Conservation (phyloP, 345 rosid species). For the Eucalyptus leucophloia region DNA sequence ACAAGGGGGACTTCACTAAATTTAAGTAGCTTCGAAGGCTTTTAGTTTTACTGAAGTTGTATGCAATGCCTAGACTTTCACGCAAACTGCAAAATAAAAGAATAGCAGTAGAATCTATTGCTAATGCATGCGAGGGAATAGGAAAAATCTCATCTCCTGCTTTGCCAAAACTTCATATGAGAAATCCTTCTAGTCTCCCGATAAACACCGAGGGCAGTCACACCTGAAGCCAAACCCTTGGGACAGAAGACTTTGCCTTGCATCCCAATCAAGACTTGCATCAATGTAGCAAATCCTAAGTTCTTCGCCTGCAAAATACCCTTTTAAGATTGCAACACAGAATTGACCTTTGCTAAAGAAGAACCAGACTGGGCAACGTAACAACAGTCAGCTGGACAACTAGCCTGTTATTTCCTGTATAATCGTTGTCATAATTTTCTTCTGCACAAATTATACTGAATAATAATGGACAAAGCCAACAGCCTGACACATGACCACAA, state of each 20-base stretch:
- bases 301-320: conserved; percentile 60
- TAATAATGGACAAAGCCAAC: background rate
- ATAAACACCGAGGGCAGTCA: conserved; percentile 51
- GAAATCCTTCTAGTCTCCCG: conserved; percentile 30
- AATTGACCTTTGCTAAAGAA: background rate
- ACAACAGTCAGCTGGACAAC: background rate
- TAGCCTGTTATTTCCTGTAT: background rate
- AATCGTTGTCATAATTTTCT: background rate
- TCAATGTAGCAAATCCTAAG: conserved; percentile 77
- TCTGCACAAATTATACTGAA: background rate
- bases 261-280: conserved; percentile 63
- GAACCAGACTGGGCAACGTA: background rate
- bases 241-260: conserved; percentile 41
- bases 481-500: background rate
- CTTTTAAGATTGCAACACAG: background rate
- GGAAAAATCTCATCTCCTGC: background rate
- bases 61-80: background rate
- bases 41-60: background rate
- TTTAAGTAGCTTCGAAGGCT: background rate
- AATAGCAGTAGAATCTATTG: background rate
- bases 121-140: background rate
- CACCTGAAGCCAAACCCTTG: conserved; percentile 73
- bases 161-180: background rate
- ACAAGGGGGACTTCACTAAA: background rate
- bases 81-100: background rate